Evolutionary conservation across 2,329 filamentous ascomycete species (phyloP).

Genomic region (Aspergillus alliaceus): DNA sequence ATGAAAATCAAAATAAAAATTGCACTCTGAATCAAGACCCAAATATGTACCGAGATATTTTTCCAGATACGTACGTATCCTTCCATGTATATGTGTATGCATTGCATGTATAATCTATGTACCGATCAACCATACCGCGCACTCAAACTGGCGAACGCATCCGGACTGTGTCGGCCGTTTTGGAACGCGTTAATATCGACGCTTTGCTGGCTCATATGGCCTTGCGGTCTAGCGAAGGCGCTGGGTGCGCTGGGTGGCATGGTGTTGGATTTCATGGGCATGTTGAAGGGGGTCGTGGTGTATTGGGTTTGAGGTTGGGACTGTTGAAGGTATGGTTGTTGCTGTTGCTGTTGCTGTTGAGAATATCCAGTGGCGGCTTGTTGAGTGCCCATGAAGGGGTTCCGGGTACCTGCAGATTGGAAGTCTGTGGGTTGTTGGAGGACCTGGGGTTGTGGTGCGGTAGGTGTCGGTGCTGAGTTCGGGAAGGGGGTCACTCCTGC

Average conservation of each 20-base stretch:
- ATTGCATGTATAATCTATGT: background rate
- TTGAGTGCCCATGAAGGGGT: conserved; percentile 25
- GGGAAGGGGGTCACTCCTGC: conserved; percentile 22
- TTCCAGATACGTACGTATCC: background rate
- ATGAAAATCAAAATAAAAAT: background rate
- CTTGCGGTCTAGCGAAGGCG: conserved; percentile 18
- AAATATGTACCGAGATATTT: background rate
- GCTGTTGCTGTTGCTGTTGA: conserved; percentile 1
- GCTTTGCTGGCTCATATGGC: conserved; percentile 50
- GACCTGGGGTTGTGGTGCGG: conserved; percentile 22
- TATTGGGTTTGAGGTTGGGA: conserved; percentile 2
- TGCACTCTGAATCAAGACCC: background rate
- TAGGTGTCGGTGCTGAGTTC: conserved; percentile 19
- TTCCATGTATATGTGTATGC: background rate
- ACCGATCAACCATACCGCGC: conserved; percentile 39
- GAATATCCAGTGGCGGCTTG: background rate
- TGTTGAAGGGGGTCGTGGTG: conserved; percentile 8
- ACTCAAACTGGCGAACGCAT: conserved; percentile 52
- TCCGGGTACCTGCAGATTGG: conserved; percentile 24
- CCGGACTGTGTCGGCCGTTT: conserved; percentile 50
- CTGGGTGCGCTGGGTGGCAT: conserved; percentile 16
- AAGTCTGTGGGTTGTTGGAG: conserved; percentile 17
- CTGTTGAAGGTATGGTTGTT: conserved; percentile 12
- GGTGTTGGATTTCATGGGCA: conserved; percentile 10
- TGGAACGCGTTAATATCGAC: conserved; percentile 49